These are phyloP conservation scores for Flaveria robusta DNA, from an alignment of 129 eudicot species.

Conservation along the genomic window DNA sequence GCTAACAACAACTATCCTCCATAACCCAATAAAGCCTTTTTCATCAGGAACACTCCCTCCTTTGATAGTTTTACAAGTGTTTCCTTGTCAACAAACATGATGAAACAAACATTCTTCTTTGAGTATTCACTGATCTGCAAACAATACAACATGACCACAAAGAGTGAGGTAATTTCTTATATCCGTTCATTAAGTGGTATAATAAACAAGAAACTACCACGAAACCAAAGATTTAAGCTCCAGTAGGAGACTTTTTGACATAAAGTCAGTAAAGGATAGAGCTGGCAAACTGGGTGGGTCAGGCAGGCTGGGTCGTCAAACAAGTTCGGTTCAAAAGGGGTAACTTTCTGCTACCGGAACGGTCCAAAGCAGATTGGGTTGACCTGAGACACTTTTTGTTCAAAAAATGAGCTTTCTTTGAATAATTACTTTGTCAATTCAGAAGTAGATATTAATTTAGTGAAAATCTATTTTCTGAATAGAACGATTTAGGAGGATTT, in stretches of 20 bases:
- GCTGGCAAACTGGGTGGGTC: not conserved
- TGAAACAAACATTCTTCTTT: too few species aligned
- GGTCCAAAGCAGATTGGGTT: not conserved
- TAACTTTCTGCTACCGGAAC: not conserved
- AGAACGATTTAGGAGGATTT: not conserved
- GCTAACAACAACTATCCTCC: constrained; percentile 77
- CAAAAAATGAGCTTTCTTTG: not conserved
- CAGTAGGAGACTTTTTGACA: not conserved
- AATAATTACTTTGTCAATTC: not conserved
- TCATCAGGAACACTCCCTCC: constrained; percentile 80
- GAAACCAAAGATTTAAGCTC: not conserved
- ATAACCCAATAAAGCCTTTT: constrained; percentile 69
- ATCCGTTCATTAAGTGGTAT: not conserved
- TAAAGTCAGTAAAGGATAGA: not conserved
- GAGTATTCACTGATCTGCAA: too few species aligned
- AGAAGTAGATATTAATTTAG: not conserved
- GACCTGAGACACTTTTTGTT: not conserved
- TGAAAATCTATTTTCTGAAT: not conserved
- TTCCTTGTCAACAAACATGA: too few species aligned
- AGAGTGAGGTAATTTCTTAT: not conserved
- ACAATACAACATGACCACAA: constrained; percentile 5
- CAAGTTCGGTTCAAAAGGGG: not conserved
- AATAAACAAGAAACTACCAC: not conserved
- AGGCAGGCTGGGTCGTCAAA: constrained; percentile 7
- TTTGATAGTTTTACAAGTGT: too few species aligned